phyloP scores from a whole-genome alignment of 1,284 basidiomycete species.

The Xerocomus minutiporus region DNA sequence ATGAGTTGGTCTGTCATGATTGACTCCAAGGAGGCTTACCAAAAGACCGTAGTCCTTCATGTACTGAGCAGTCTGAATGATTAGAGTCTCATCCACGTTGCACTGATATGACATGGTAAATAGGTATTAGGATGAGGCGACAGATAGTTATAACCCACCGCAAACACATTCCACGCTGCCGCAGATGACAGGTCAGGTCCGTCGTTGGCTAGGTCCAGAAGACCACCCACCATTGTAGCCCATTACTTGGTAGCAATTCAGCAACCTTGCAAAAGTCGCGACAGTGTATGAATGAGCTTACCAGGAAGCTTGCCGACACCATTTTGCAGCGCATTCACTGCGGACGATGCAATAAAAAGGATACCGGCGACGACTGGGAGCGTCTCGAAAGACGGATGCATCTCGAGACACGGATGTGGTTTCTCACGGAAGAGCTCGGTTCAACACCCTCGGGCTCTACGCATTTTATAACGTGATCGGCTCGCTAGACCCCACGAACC shows the following conservation, averaged over 20 bases:
- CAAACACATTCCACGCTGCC: conserved; percentile 27
- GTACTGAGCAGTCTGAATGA: conserved; percentile 45
- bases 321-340: conserved; percentile 23
- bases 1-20: not conserved
- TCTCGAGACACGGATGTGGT: conserved; percentile 1
- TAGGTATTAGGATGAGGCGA: not conserved
- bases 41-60: conserved; percentile 47
- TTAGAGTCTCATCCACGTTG: conserved; percentile 40
- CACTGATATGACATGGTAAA: conserved; percentile 13
- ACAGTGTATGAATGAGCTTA: conserved; percentile 5
- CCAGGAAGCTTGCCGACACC: conserved; percentile 33
- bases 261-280: not conserved
- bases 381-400: conserved; percentile 12
- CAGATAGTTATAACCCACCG: conserved; percentile 11
- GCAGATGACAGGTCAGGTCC: conserved; percentile 1
- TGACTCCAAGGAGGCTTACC: conserved; percentile 24
- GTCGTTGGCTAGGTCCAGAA: not conserved
- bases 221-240: conserved; percentile 28
- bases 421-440: not conserved
- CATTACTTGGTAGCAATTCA: conserved; percentile 24
- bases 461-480: not conserved
- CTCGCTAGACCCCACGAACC: not conserved
- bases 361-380: conserved; percentile 10
- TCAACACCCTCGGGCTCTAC: not conserved
- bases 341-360: conserved; percentile 11